Base-by-base conservation (phyloP, 2,329 filamentous ascomycete genomes). In the Teratosphaeria pseudoeucalypti region DNA sequence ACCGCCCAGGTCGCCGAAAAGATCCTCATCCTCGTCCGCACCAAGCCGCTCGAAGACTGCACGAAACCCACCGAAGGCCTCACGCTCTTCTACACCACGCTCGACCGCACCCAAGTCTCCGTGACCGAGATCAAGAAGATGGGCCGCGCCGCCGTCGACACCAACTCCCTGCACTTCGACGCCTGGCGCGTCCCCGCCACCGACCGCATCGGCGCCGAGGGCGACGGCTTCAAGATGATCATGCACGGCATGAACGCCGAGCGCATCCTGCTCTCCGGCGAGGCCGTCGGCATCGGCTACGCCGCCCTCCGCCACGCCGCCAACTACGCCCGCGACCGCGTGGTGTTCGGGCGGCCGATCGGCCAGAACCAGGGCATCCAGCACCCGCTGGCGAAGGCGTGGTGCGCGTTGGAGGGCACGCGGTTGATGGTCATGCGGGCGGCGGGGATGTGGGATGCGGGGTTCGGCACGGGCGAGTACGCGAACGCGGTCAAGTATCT, bases 211-310 rank as follows among this genome's bases (percentile, higher is more conserved):
- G 76, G 77, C 0, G 62, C 70, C 11, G 76, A 78, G 64, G 72
- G 75, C 23, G 71, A 76, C 7, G 77, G 77, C 1, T 79, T 78
- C 65, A 77, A 76, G 61, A 73, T 77, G 66, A 77, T 91, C 57
- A 80, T 91, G 27, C 86, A 90, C 66, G 87, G 88, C 2, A 89
- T 91, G 86, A 91, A 91, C 64, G 87, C 88, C 0, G 88, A 91
- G 71, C 79, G 88, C 2, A 89, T 87, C 68, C 79, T 91, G 0
- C 76, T 91, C 83, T 10, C 74, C 85, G 32, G 76, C 78, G 59
- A 83, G 78, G 77, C 77, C 2, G 64, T 79, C 1, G 77, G 77
- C 0, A 69, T 79, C 0, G 77, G 77, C 0, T 79, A 73, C 62
- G 76, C 74, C 0, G 76, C 77, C 1, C 64, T 79, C 2, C 66